Base-by-base conservation (phyloP, 768 basidiomycete genomes). In the Lentinula sp. region DNA sequence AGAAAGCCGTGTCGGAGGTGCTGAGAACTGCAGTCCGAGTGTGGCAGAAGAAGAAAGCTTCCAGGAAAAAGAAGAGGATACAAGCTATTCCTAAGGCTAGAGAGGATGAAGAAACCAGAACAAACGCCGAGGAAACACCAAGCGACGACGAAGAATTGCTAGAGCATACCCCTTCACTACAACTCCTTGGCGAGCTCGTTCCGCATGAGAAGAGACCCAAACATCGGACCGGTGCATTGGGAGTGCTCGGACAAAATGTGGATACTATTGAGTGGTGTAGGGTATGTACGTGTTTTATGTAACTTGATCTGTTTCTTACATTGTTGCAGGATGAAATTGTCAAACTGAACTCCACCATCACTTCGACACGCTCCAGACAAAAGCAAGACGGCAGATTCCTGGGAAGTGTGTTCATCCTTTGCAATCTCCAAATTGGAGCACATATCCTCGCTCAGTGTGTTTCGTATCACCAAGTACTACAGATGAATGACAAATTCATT, bases 391-490 rank as follows among this genome's bases (percentile, higher is more conserved):
- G 76, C 1, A 81, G 80, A 65, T 81, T 81, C 51, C 64, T 83
- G 37, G 83, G 83, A 6, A 79, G 79, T 61, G 82, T 77, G 0
- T 89, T 91, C 72, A 82, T 90, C 59, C 79, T 81, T 43, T 87
- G 87, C 72, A 85, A 89, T 68, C 76, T 86, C 53, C 88, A 90
- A 69, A 82, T 90, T 66, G 88, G 86, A 3, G 89, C 88, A 0
- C 87, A 89, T 69, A 82, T 90, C 61, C 79, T 88, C 12, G 78
- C 80, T 0, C 87, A 90, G 70, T 82, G 80, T 62, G 68, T 86
- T 33, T 79, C 78, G 60, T 79, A 83, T 65, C 81, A 85, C 55
- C 72, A 78, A 68, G 80, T 81, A 57, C 67, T 82, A 51, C 69
- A 66, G 57, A 90, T 90, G 87, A 72, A 76, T 42, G 77, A 82